These are phyloP conservation scores for Pholiota adiposa DNA, from an alignment of 1,284 basidiomycete genomes.

Conservation along the genomic window DNA sequence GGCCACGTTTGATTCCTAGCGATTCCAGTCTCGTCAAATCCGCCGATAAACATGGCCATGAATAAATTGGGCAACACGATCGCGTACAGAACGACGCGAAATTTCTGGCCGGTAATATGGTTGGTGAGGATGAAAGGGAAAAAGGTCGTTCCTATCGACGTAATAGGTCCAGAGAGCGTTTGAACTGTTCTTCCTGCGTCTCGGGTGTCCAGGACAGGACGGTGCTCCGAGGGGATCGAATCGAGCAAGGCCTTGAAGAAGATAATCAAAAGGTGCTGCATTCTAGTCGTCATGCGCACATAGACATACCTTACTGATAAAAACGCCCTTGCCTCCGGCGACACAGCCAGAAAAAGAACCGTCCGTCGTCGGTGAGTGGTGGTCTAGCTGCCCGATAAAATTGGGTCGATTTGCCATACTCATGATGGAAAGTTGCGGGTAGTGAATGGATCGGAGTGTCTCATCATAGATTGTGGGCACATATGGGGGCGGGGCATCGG, in stretches of 20 bases:
- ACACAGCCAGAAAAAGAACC: not conserved
- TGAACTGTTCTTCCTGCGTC: not conserved
- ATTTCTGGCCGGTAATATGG: not conserved
- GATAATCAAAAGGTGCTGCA: too few relatives aligned
- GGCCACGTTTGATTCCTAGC: not conserved
- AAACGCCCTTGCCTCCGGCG: not conserved
- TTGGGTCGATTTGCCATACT: not conserved
- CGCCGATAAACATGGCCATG: not conserved
- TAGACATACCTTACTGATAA: not conserved
- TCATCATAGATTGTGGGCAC: not conserved
- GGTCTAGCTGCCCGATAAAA: not conserved
- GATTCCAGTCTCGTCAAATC: not conserved
- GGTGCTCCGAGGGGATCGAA: slow-evolving; percentile 3
- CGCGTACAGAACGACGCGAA: not conserved
- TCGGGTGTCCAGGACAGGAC: not conserved
- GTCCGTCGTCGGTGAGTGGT: not conserved
- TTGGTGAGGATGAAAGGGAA: slow-evolving; percentile 1
- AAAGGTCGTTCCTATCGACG: slow-evolving; percentile 1
- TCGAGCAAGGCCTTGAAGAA: slow-evolving; percentile 1
- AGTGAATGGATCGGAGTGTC: not conserved
- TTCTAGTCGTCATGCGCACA: too few relatives aligned
- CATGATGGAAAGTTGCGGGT: not conserved
- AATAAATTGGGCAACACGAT: not conserved
- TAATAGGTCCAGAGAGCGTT: not conserved
- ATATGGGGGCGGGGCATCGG: not conserved